Evolutionary conservation across 148 eudicot species (phyloP).

Genomic region (Chenopodium suecicum): DNA sequence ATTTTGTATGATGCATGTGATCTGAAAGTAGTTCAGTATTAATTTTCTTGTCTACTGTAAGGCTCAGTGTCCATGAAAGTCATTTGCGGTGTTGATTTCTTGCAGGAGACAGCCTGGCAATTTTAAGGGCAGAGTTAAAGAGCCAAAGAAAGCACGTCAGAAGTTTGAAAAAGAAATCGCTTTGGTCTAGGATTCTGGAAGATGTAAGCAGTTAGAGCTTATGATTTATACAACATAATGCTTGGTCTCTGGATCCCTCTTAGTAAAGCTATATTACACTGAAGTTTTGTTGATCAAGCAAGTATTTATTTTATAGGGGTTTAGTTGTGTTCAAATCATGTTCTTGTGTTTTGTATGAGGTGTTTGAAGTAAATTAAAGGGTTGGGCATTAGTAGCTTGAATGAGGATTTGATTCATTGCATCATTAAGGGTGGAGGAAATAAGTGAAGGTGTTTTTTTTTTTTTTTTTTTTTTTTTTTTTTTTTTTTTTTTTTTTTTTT

Average conservation of each 20-base stretch:
- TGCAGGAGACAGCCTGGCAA: constrained; percentile 84
- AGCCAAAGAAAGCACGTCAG: constrained; percentile 91
- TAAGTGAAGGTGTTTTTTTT: background rate
- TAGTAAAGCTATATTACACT: background rate
- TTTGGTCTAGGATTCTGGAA: constrained; percentile 93
- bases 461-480: background rate
- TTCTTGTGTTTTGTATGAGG: background rate
- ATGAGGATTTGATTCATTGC: background rate
- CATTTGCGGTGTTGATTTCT: background rate
- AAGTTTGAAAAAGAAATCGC: constrained; percentile 91
- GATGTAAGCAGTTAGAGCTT: constrained; percentile 53
- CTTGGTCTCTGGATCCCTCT: background rate
- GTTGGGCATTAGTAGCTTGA: background rate
- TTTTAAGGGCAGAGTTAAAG: constrained; percentile 88
- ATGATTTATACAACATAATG: background rate
- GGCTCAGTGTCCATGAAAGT: background rate
- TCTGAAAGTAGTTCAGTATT: background rate
- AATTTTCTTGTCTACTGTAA: background rate
- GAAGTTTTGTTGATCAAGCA: background rate
- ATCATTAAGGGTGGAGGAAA: background rate
- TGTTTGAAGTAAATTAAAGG: background rate
- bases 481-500: background rate
- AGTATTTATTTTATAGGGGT: background rate
- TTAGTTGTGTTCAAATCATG: background rate
- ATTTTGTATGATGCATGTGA: background rate